Evolutionary conservation across 805 yeast species (phyloP), one percentile per base, ranked within the genome.

Genomic region (Myxozyma melibiosi): DNA sequence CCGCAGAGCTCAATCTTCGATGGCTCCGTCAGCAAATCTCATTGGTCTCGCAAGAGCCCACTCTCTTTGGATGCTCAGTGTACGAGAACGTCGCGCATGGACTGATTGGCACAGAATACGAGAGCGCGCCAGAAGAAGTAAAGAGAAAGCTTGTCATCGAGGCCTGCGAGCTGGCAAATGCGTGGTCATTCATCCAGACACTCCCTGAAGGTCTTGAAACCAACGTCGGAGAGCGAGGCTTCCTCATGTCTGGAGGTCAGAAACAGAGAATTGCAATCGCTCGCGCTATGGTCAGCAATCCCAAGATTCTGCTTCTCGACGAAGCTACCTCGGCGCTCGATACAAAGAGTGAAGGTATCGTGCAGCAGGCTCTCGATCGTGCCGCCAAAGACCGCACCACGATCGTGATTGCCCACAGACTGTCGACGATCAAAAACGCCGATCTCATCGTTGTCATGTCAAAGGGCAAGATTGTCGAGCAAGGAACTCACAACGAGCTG

Each of bases 21-120:
- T 73, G 76, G 64, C 78, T 80, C 68, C 70, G 88, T 40, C 68
- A 75, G 16, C 78, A 79, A 51, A 71, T 81, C n/a, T 85, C 87
- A 3, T 75, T 82, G 43, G 88, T 84, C 8, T 84, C 80, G 59
- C 88, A 84, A 66, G 87, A 84, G 51, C 68, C 68, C 9, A 65
- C 62, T 11, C 73, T 89, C 45, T 89, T 89, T 74, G 88, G 88
- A 67, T 92, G 88, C 57, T 78, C 92, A 0, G 86, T 90, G 35
- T 72, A 82, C 68, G 96, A 89, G 67, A 89, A 89, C 66, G 81
- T 90, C 41, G 77, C 89, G 55, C 88, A 86, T 73, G 96, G 96
- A 22, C 73, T 89, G 46, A 55, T 73, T 58, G 71, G 70, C 7
- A 55, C 67, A 2, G 49, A 20, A 16, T 52, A 47, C 30, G 70